Evolutionary conservation across 108 stramenopile species (phyloP), one percentile per base, ranked within the genome.

Genomic region (Schizochytrium sp.): DNA sequence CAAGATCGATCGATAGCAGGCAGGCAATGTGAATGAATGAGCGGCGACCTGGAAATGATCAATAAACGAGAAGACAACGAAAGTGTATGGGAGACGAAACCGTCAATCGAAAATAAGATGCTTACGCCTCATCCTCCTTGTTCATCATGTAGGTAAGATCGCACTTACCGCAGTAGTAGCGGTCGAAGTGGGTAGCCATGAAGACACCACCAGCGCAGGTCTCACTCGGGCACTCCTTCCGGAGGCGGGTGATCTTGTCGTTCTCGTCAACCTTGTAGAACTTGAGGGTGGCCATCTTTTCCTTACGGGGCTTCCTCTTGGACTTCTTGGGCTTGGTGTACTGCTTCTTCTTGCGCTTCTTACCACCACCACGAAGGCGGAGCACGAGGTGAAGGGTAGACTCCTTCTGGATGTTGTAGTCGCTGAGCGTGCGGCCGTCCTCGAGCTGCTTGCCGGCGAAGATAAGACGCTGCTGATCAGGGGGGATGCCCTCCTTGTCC

Each of bases 241-340:
- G 92, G 58, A 98, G 94, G 72, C 98, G 95, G 55, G 96, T 95
- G 88, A 99, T 97, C 96, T 99, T 99, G 56, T 98, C 98, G 87
- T 95, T 96, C 59, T 96, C 95, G 89, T 99, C 98, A 46, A 99
- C 98, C 56, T 97, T 94, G 96, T 99, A 99, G 94, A 97, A 99
- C 96, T 99, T 98, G 92, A 99, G 96, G 53, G 96, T 94, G 93
- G 98, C 98, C 72, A 99, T 95, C 88, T 98, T 96, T 89, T 95
- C 97, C 88, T 95, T 93, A 95, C 98, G 98, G 95, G 95, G 91
- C 72, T 95, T 94, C 72, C 96, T 94, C 96, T 98, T 98, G 72
- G 93, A 93, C 97, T 99, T 99, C 98, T 99, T 99, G 91, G 99
- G 99, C 95, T 98, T 98, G 95, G 97, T 97, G 96, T 96, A 99